Evolutionary conservation across 495 filamentous ascomycete genomes (phyloP).

Genomic region (Hypoxylon lienhwacheense): DNA sequence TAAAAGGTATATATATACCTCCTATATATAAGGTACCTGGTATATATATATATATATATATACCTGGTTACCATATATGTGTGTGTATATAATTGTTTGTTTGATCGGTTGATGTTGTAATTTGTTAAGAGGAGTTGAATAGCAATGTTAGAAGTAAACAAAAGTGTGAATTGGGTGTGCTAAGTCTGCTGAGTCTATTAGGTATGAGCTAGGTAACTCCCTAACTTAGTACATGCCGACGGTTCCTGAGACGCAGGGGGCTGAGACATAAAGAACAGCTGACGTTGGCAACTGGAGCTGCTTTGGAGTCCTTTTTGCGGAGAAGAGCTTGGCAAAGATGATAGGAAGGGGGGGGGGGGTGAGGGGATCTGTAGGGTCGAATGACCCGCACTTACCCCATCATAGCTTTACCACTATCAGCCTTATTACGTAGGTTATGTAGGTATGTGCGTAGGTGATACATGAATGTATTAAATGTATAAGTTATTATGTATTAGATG

Average conservation of each 20-base stretch:
- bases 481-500: too few species aligned
- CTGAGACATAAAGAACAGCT: slow-evolving; percentile 7
- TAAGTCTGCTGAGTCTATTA: not conserved
- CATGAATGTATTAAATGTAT: not conserved
- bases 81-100: not conserved
- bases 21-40: too few species aligned
- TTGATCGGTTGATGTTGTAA: not conserved
- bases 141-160: too few species aligned
- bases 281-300: slow-evolving; percentile 20
- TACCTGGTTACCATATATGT: too few species aligned
- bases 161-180: not conserved
- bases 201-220: not conserved
- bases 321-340: slow-evolving; percentile 26
- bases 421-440: slow-evolving; percentile 28
- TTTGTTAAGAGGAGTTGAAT: too few species aligned
- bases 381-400: slow-evolving; percentile 21
- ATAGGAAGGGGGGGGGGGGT: too few species aligned
- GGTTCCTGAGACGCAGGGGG: slow-evolving; percentile 32
- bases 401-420: slow-evolving; percentile 15
- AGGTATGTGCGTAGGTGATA: not conserved
- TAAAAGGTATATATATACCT: too few species aligned
- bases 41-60: too few species aligned
- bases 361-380: too few species aligned
- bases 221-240: slow-evolving; percentile 13
- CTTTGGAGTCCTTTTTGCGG: slow-evolving; percentile 21